These are phyloP conservation scores for Arthrobotrys sphaeroides DNA, from an alignment of 2,329 filamentous ascomycete genomes.

Conservation along the genomic window DNA sequence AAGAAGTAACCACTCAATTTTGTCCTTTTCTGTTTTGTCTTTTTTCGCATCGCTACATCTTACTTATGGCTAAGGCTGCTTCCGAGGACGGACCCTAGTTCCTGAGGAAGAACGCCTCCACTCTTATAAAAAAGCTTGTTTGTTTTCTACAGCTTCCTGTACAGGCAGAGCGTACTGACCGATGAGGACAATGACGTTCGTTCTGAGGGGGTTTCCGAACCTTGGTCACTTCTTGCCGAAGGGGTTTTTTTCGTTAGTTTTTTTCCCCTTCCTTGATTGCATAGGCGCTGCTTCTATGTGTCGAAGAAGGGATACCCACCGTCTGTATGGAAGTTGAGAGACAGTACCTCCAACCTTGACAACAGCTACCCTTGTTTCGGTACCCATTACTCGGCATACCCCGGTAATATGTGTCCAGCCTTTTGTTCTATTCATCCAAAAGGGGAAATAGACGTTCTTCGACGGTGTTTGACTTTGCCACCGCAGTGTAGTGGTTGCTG, in stretches of 20 bases:
- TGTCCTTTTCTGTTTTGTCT: background rate
- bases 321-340: too few relatives aligned
- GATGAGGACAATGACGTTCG: too few relatives aligned
- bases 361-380: too few relatives aligned
- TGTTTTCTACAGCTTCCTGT: background rate
- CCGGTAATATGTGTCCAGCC: too few relatives aligned
- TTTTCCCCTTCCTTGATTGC: background rate
- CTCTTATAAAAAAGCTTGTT: background rate
- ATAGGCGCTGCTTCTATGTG: background rate
- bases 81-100: background rate
- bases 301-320: background rate
- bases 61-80: background rate
- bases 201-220: background rate
- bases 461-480: too few relatives aligned
- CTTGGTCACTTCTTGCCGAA: background rate
- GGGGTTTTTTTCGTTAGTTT: background rate
- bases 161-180: background rate
- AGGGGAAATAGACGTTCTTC: too few relatives aligned
- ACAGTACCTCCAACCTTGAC: too few relatives aligned
- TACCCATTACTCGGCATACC: too few relatives aligned
- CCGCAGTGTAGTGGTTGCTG: too few relatives aligned
- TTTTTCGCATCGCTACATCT: background rate
- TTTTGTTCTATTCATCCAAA: too few relatives aligned
- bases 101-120: background rate
- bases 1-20: conserved; percentile 26